Base-by-base conservation (phyloP, 176 grass and related monocot species). In the Neostapfia colusana region DNA sequence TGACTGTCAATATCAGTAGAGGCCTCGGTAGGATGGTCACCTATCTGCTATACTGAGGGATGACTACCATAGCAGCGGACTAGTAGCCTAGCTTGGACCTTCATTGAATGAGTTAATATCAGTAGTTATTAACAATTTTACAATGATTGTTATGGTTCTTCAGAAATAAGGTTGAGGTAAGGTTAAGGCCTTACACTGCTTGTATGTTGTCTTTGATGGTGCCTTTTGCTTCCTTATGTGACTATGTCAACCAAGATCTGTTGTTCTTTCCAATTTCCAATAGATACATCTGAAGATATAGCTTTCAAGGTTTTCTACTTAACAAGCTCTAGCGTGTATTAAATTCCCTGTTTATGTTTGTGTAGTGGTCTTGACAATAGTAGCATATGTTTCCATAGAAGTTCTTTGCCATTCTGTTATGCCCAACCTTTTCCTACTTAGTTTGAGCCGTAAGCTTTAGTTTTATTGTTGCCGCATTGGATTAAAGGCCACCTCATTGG, bases 1-100 rank as follows among this genome's bases (percentile, higher is more conserved):
- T 37, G 43, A 77, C 18, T 36, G 43, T 77, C 42, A 37, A 50
- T 27, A 77, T 76, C 6, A 51, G 11, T 63, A 62, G 63, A 24
- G 58, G 58, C 5, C 10, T 63, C 26, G 48, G 66, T 6, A 26
- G 12, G 41, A 68, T 16, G 40, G 21, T 0, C 26, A 41, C 13
- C 13, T 25, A 74, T 42, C 53, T 59, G 51, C n/a, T 24, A 41
- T 73, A 55, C 31, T 16, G 12, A 8, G 1, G 64, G n/a, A 67
- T n/a, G 37, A 5, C n/a, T 74, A 60, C 41, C 7, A 50, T 63
- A 27, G 27, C 7, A 21, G 26, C 35, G 26, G 36, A 26, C 45
- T 64, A 23, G 13, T 61, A 28, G 38, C 44, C 13, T 77, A 23
- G 26, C n/a, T 51, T 77, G 27, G 28, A 37, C 17, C 49, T 76